A percentile compares a stretch with the other conserved stretches of the same genome.
Evolutionary conservation across 2,329 filamentous ascomycete genomes (phyloP).

Genomic region (Dactylellina haptotyla): DNA sequence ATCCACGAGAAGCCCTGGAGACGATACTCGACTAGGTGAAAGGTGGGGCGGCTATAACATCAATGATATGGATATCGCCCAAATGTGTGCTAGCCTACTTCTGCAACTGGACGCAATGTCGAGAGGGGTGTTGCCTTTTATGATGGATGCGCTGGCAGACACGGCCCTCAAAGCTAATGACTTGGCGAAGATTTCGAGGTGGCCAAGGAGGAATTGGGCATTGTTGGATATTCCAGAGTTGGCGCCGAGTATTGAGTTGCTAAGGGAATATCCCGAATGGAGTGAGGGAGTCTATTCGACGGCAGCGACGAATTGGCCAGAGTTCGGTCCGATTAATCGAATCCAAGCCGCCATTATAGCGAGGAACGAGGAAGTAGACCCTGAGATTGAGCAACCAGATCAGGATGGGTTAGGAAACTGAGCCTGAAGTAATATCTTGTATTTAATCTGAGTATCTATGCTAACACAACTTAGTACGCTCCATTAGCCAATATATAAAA

Average conservation of each 20-base stretch:
- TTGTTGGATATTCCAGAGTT: background rate
- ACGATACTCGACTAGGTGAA: background rate
- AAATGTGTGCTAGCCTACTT: constrained; percentile 11
- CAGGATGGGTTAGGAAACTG: too few species aligned
- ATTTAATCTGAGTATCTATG: too few species aligned
- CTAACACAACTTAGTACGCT: too few species aligned
- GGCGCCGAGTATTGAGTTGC: background rate
- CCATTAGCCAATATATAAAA: too few species aligned
- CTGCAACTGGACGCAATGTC: background rate
- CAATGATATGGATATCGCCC: background rate
- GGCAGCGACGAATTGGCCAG: background rate
- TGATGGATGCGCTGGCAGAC: constrained; percentile 29
- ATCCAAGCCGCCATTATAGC: background rate
- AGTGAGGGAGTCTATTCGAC: constrained; percentile 11
- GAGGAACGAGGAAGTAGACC: background rate
- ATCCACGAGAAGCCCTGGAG: background rate
- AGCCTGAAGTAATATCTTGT: too few species aligned
- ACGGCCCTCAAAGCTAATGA: constrained; percentile 15
- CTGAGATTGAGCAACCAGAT: background rate
- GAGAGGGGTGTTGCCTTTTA: constrained; percentile 3
- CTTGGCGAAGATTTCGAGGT: background rate
- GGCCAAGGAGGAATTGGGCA: background rate
- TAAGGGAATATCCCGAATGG: constrained; percentile 22
- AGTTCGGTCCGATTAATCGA: background rate
- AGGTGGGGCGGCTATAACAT: constrained; percentile 8